Evolutionary conservation across 2,329 filamentous ascomycete species (phyloP).

Genomic region (Sarocladiaceae sp.): DNA sequence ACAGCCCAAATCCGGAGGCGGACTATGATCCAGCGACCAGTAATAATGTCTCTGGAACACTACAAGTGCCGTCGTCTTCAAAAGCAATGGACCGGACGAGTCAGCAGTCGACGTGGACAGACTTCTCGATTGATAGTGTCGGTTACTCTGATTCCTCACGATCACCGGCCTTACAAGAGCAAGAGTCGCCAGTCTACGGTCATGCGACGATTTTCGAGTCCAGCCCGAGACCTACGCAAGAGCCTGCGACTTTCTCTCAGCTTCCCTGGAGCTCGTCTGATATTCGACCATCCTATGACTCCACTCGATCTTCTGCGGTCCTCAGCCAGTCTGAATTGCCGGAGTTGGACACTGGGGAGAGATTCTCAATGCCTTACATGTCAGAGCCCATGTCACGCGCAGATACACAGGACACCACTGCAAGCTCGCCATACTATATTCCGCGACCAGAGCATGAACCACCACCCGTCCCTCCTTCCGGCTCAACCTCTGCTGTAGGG

Average conservation of each 20-base stretch:
- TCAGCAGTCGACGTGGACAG: slow-evolving; percentile 57
- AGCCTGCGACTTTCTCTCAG: neutral
- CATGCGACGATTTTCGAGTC: slow-evolving; percentile 29
- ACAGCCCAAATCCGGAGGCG: slow-evolving; percentile 12
- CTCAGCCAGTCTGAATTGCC: slow-evolving; percentile 30
- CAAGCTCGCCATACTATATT: slow-evolving; percentile 23
- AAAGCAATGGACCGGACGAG: slow-evolving; percentile 40
- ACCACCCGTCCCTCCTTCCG: slow-evolving; percentile 41
- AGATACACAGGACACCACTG: slow-evolving; percentile 20
- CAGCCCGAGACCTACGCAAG: neutral
- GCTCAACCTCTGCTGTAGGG: slow-evolving; percentile 28
- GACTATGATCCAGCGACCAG: slow-evolving; percentile 22
- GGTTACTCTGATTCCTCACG: slow-evolving; percentile 30
- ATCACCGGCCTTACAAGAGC: slow-evolving; percentile 24
- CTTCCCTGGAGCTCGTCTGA: slow-evolving; percentile 1
- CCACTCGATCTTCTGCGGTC: slow-evolving; percentile 20
- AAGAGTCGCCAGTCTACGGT: slow-evolving; percentile 23
- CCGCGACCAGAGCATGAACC: slow-evolving; percentile 46
- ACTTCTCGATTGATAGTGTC: slow-evolving; percentile 52
- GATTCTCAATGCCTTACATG: slow-evolving; percentile 46
- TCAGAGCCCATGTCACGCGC: slow-evolving; percentile 16
- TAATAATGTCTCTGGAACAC: slow-evolving; percentile 37
- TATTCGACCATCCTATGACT: slow-evolving; percentile 12
- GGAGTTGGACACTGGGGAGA: slow-evolving; percentile 46
- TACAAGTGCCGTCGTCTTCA: slow-evolving; percentile 42